Evolutionary conservation across 345 rosid genomes (phyloP).

Genomic region (Brassica juncea): DNA sequence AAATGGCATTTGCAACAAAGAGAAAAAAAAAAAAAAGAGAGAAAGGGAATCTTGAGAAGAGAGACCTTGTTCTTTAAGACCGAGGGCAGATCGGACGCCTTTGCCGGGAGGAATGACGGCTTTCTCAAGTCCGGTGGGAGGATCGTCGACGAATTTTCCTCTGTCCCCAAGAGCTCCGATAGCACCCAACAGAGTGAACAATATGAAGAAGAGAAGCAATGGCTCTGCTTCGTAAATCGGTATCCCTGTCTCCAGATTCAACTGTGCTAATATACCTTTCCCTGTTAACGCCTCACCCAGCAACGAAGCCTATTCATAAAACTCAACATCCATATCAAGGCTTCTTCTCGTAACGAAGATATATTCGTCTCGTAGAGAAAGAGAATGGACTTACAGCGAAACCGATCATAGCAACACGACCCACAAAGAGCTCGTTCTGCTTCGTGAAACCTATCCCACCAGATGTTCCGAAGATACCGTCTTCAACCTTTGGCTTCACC

Average conservation of each 20-base stretch:
- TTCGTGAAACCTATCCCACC: conserved; percentile 98
- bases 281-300: conserved; percentile 91
- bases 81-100: conserved; percentile 62
- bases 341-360: neutral
- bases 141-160: conserved; percentile 82
- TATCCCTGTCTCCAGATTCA: conserved; percentile 88
- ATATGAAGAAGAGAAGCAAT: conserved; percentile 89
- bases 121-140: conserved; percentile 64
- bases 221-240: conserved; percentile 98
- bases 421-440: conserved; percentile 91
- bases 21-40: neutral
- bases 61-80: conserved; percentile 89
- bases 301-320: conserved; percentile 68
- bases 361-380: neutral
- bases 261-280: conserved; percentile 82
- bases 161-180: conserved; percentile 96
- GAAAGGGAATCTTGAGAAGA: conserved; percentile 1
- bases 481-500: conserved; percentile 68
- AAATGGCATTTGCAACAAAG: conserved; percentile 6
- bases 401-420: conserved; percentile 99
- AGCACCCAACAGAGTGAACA: conserved; percentile 92
- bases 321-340: conserved; percentile 7
- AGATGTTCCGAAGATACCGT: conserved; percentile 90
- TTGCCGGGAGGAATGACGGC: conserved; percentile 93
- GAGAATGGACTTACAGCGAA: conserved; percentile 69